phyloP scores from a whole-genome alignment of 306 rosid species.

The Medicago ruthenica region DNA sequence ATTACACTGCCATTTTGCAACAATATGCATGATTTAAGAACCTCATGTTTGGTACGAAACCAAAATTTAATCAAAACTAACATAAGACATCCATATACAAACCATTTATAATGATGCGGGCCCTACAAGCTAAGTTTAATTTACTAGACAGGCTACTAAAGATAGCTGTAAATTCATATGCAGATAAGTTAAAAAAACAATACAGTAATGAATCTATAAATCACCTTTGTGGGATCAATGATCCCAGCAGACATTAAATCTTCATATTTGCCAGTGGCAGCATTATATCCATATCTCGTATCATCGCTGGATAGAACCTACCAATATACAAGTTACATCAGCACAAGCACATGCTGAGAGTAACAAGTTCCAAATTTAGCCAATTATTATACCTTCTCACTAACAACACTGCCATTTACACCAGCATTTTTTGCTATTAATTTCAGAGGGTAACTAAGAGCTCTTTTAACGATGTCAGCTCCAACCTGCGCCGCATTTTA shows the following conservation, averaged over 20 bases:
- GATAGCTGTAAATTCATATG: background rate
- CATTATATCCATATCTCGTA: slow-evolving; percentile 77
- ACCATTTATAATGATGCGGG: background rate
- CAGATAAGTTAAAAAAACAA: background rate
- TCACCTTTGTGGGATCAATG: slow-evolving; percentile 96
- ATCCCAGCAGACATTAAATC: slow-evolving; percentile 98
- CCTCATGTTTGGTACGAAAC: background rate
- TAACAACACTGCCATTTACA: slow-evolving; percentile 96
- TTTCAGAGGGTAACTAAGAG: slow-evolving; percentile 87
- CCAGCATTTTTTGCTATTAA: slow-evolving; percentile 97
- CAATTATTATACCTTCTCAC: slow-evolving; percentile 78
- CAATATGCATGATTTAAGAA: background rate
- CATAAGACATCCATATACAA: background rate
- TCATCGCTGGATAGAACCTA: slow-evolving; percentile 53
- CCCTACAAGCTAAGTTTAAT: background rate
- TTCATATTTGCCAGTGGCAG: slow-evolving; percentile 93
- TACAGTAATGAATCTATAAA: background rate
- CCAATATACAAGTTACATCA: background rate
- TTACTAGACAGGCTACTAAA: background rate
- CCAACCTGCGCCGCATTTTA: slow-evolving; percentile 69
- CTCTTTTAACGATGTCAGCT: slow-evolving; percentile 95
- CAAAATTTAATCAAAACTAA: background rate
- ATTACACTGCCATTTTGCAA: background rate
- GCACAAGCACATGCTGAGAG: background rate
- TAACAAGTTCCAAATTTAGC: background rate